These are phyloP conservation scores for Ephemerocybe angulata DNA, from an alignment of 768 basidiomycete genomes.

Conservation along the genomic window DNA sequence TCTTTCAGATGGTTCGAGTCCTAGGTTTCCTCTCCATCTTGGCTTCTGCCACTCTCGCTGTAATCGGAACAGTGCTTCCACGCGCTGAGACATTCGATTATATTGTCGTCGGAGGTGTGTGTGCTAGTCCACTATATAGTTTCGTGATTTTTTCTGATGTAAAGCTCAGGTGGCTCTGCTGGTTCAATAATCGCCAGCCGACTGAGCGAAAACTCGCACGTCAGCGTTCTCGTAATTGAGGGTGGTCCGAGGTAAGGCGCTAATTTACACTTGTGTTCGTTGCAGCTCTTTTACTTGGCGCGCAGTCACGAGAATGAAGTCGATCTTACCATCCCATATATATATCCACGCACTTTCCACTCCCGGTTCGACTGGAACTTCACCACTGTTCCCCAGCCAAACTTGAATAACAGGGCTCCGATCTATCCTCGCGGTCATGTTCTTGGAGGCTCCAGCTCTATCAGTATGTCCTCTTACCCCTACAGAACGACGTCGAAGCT, in stretches of 20 bases:
- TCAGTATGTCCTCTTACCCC: slow-evolving; percentile 27
- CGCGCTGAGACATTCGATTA: slow-evolving; percentile 10
- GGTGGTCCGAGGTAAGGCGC: slow-evolving; percentile 22
- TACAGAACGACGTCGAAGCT: neutral
- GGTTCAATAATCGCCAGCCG: slow-evolving; percentile 26
- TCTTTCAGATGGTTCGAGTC: no score
- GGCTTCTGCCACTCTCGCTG: no score
- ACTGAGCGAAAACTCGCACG: slow-evolving; percentile 21
- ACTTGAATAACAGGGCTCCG: slow-evolving; percentile 20
- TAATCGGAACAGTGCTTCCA: no score
- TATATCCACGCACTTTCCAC: neutral
- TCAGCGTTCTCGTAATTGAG: slow-evolving; percentile 27
- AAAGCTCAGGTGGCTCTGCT: slow-evolving; percentile 20
- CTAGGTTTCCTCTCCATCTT: no score
- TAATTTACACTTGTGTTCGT: neutral
- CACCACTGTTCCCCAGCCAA: slow-evolving; percentile 24
- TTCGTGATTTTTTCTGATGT: neutral
- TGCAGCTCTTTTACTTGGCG: neutral
- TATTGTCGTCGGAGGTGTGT: slow-evolving; percentile 20
- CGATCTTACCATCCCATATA: slow-evolving; percentile 14
- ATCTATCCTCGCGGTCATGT: slow-evolving; percentile 26
- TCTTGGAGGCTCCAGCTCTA: slow-evolving; percentile 28
- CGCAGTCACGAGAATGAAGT: slow-evolving; percentile 18
- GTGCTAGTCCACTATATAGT: no score
- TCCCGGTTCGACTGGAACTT: slow-evolving; percentile 29